Conservation (phyloP, 257 asterid genomes). For the Petrea volubilis region DNA sequence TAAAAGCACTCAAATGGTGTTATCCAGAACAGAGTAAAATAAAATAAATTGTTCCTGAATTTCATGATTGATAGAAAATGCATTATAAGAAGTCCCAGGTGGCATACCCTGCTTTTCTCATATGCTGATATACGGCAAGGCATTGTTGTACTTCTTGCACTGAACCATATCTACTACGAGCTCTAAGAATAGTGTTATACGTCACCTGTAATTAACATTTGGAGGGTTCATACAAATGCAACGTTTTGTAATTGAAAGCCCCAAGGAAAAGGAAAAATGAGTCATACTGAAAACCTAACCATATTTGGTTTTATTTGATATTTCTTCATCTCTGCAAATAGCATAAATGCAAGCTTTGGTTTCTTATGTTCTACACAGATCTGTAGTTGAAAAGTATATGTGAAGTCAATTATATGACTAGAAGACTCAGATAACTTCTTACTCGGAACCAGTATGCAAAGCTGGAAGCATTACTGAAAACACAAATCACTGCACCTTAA, state of each 20-base stretch:
- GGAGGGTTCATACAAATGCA: constrained; percentile 20
- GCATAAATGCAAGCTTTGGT: constrained; percentile 60
- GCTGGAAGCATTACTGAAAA: constrained; percentile 9
- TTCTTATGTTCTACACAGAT: constrained; percentile 71
- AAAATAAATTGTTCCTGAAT: constrained; percentile 1
- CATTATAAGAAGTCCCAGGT: background rate
- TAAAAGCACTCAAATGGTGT: constrained; percentile 1
- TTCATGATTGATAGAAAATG: background rate
- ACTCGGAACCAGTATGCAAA: constrained; percentile 2
- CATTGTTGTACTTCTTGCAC: constrained; percentile 83
- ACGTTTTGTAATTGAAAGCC: background rate
- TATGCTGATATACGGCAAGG: constrained; percentile 80
- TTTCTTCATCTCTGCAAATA: constrained; percentile 78
- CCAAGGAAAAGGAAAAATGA: background rate
- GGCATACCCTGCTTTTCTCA: constrained; percentile 94
- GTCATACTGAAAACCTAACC: constrained; percentile 44
- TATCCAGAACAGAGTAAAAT: background rate
- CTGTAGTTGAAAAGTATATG: constrained; percentile 46
- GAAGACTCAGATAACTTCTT: constrained; percentile 2
- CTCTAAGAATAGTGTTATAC: constrained; percentile 85
- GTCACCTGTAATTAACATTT: constrained; percentile 64
- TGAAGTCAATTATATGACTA: constrained; percentile 8
- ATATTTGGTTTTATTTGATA: constrained; percentile 74
- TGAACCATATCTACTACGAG: constrained; percentile 78
- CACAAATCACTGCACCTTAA: constrained; percentile 58